Evolutionary conservation across 2,329 filamentous ascomycete species (phyloP), one percentile per base, ranked within the genome.

Genomic region (Cyphellophora attinorum): DNA sequence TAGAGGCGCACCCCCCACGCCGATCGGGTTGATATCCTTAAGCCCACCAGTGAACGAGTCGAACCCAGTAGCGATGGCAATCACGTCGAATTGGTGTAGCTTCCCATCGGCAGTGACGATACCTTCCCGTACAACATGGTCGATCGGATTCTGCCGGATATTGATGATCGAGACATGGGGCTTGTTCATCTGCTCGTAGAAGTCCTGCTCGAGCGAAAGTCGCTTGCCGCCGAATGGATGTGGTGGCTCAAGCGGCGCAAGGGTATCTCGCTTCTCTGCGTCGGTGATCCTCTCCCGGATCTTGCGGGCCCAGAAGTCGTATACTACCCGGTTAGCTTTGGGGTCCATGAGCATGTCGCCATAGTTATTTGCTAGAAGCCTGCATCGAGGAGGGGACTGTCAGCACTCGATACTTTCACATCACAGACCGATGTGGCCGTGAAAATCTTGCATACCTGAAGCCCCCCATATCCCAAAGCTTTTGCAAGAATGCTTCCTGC

Each of bases 171-270:
- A 48, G 2, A 74, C 65, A 32, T 70, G 64, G 0, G 56, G 47
- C 14, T 53, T 50, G 45, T 72, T 63, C 39, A 67, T 61, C 5
- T 60, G 55, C 41, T 74, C 70, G 40, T 62, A 72, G 45, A 68
- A 73, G 35, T 60, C 53, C 27, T 65, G 53, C 47, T 74, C 70
- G 0, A 72, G 55, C 1, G 53, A 61, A 3, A 56, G 56, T 0
- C 70, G 61, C 54, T 74, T 78, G 28, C 62, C 56, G 8, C 68
- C 74, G 42, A 73, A 74, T 13, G 60, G 65, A 44, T 76, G 68
- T 1, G 66, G 71, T 51, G 63, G 66, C 29, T 70, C 53, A 18
- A 40, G 17, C 0, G 74, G 75, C 0, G 70, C 71, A 5, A 79
- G 58, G 2, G 76, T 40, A 11, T 76, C 67, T 25, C 62, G 52